Percentiles rank a stretch among this genome's conserved stretches.
These are phyloP conservation scores for Phytophthora capsici DNA, from an alignment of 352 stramenopile genomes.

Conservation along the genomic window DNA sequence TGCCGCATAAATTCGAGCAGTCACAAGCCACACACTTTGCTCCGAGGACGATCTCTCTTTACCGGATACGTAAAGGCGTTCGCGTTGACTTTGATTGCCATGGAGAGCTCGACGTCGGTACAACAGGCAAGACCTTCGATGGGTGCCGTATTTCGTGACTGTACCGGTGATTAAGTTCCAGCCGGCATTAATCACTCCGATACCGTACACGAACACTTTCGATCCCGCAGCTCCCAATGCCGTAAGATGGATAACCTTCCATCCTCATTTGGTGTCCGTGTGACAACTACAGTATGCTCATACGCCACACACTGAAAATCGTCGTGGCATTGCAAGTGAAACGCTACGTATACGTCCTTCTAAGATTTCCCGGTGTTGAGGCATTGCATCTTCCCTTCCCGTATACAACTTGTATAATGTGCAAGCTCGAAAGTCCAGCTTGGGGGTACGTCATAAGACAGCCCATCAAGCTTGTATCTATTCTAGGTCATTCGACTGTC, in stretches of 20 bases:
- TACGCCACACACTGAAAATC: conserved; percentile 6
- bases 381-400: conserved; percentile 17
- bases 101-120: conserved; percentile 26
- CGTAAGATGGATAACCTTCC: too few species aligned
- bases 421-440: conserved; percentile 9
- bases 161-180: conserved; percentile 4
- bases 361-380: conserved; percentile 22
- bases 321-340: conserved; percentile 22
- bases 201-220: not conserved
- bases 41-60: conserved; percentile 14
- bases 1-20: conserved; percentile 3
- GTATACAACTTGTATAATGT: too few species aligned
- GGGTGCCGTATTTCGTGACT: conserved; percentile 15
- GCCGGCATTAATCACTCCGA: conserved; percentile 20
- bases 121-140: conserved; percentile 3
- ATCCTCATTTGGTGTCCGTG: not conserved
- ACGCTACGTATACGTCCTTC: conserved; percentile 5
- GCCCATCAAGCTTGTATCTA: conserved; percentile 14
- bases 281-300: conserved; percentile 19
- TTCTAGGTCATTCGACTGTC: conserved; percentile 22
- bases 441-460: conserved; percentile 28
- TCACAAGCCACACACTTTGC: not conserved
- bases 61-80: conserved; percentile 32
- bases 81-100: conserved; percentile 22
- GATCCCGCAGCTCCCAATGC: too few species aligned